These are phyloP conservation scores for Candolleomyces aberdarensis DNA, from an alignment of 768 basidiomycete species.

Conservation along the genomic window DNA sequence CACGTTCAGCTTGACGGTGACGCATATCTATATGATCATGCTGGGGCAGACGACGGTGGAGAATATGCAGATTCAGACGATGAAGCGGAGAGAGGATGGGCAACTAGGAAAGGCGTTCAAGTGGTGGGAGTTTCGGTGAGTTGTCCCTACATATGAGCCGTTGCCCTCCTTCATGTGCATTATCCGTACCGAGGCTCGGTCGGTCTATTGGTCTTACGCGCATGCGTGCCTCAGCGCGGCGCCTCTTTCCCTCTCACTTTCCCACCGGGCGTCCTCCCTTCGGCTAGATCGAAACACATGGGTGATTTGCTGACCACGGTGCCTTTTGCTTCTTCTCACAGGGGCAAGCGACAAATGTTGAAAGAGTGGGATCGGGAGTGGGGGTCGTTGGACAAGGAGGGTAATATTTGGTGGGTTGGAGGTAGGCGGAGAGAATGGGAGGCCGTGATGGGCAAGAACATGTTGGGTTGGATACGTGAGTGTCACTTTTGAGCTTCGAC, in stretches of 20 bases:
- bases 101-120: conserved; percentile 48
- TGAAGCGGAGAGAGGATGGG: conserved; percentile 62
- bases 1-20: conserved; percentile 48
- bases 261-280: no score
- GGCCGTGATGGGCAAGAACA: conserved; percentile 72
- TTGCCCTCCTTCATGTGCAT: neutral
- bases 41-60: conserved; percentile 80
- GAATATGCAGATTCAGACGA: conserved; percentile 51
- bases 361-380: conserved; percentile 75
- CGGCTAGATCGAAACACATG: neutral
- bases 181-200: neutral
- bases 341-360: conserved; percentile 45
- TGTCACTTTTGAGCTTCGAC: conserved; percentile 16
- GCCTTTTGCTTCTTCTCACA: conserved; percentile 20
- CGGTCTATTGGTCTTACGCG: neutral
- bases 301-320: conserved; percentile 2
- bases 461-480: conserved; percentile 79
- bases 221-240: neutral
- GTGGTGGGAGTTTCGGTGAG: conserved; percentile 56
- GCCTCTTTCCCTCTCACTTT: no score
- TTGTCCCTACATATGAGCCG: neutral
- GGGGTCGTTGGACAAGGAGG: conserved; percentile 73
- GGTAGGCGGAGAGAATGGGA: conserved; percentile 63
- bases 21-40: conserved; percentile 62
- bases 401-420: conserved; percentile 86